Evolutionary conservation across 345 rosid genomes (phyloP), one percentile per base, ranked within the genome.

Genomic region (Geranium rotundifolium): DNA sequence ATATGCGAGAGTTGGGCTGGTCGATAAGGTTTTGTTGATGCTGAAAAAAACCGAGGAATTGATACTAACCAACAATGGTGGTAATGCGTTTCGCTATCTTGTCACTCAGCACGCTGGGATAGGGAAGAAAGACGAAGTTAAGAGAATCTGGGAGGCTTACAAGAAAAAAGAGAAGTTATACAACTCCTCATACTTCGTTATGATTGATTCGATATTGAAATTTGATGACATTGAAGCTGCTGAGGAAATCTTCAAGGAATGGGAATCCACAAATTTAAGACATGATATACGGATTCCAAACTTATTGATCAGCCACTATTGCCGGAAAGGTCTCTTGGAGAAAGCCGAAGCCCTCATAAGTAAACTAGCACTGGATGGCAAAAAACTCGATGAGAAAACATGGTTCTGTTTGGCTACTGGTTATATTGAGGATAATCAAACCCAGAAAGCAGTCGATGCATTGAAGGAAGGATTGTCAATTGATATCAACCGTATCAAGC

Each of bases 221-320:
- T 54, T 75, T 20, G 75, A 79, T 27, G 86, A 82, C 70, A 3
- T 79, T 46, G 80, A 77, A 60, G 57, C 19, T 62, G 86, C 75
- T 8, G 78, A 79, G 65, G 67, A 59, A 66, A 69, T 82, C 57
- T 73, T 71, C 57, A 65, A 70, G 17, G 77, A 69, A 56, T 79
- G 86, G 86, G 74, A 72, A 67, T 74, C 73, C 46, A 62, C 55
- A 49, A 19, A 34, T 30, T 17, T 46, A 46, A 0, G 0, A 4
- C 61, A 61, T 17, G 75, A 79, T 62, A 59, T 73, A 17, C 60
- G 69, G 2, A 58, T 77, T 50, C 66, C 73, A 17, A 75, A 79
- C 59, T n/a, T 59, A 17, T 34, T 79, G 64, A 62, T 79, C 15
- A 18, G 30, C 56, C 71, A 76, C 12, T 82, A 73, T 39, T 17